Base-by-base conservation (phyloP, 2,329 filamentous ascomycete genomes). In the Bimuria novae-zelandiae region DNA sequence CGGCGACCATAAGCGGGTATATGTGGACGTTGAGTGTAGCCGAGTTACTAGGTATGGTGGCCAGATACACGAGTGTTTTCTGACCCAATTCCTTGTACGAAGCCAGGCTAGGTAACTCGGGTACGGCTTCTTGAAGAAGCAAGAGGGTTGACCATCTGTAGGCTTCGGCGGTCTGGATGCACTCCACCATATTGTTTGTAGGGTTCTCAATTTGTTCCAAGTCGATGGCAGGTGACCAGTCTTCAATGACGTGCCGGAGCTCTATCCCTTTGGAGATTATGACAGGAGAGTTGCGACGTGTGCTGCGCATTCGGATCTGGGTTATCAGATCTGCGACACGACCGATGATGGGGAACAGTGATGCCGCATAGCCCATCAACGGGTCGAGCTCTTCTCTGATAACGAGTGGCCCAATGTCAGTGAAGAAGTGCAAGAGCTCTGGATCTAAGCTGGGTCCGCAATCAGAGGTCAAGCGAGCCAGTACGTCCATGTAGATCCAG, bases 401-500 rank as follows among this genome's bases (percentile, higher is more conserved):
- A 14, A 52, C 40, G 71, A 67, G 61, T 68, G 69, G 30, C 7
- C 41, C 43, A 16, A 41, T 19, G n/a, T 16, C 23, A 22, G 21
- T 29, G 35, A 49, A 52, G 21, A 49, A 29, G 3, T 35, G 42
- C 67, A 71, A 47, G 25, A 55, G 55, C n/a, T 65, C 61, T 48
- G 82, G 78, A 57, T 82, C 78, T 39, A 77, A 76, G 3, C 76
- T 76, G 5, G 82, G 81, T 21, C 82, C 79, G 40, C 81, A 79
- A 51, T 82, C 79, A 6, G 84, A 84, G 0, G 85, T 89, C 37
- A 89, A 74, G 12, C 86, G 80, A n/a, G 86, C 83, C 54, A 89
- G 85, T 21, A 88, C 86, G 67, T 89, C 85, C 81, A 88, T 86
- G 61, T 89, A 89, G 7, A 88, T 79, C 83, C 84, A 89, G 4